Conservation (phyloP, 345 rosid species). For the Linum usitatissimum region DNA sequence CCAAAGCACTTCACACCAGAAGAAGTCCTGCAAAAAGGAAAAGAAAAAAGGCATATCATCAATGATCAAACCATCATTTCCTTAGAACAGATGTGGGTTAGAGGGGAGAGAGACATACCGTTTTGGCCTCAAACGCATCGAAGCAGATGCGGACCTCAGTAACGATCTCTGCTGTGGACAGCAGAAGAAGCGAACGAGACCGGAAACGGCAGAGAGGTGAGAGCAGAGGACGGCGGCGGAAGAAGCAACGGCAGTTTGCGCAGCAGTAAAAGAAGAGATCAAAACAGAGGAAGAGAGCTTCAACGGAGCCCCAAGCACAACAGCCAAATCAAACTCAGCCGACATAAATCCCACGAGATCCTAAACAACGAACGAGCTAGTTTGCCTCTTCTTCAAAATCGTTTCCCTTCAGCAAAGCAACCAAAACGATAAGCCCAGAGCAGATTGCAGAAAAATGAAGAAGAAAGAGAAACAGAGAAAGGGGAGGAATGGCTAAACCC, state of each 20-base stretch:
- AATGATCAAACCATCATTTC: slow-evolving; percentile 10
- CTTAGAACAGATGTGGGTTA: neutral
- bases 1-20: slow-evolving; percentile 67
- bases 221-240: neutral
- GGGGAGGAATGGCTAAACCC: neutral
- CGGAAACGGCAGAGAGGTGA: slow-evolving; percentile 13
- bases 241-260: neutral
- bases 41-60: neutral
- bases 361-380: neutral
- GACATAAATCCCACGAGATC: slow-evolving; percentile 55
- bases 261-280: slow-evolving; percentile 9
- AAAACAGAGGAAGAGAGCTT: slow-evolving; percentile 35
- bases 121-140: slow-evolving; percentile 71
- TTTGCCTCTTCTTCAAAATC: neutral
- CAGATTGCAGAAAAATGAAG: neutral
- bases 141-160: slow-evolving; percentile 39
- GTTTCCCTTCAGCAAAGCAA: neutral
- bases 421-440: neutral
- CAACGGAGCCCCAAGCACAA: slow-evolving; percentile 60
- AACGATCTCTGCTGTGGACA: slow-evolving; percentile 34
- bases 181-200: slow-evolving; percentile 21
- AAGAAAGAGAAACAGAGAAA: neutral
- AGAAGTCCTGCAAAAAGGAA: slow-evolving; percentile 51
- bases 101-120: slow-evolving; percentile 30
- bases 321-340: slow-evolving; percentile 63